Evolutionary conservation across 1,284 basidiomycete genomes (phyloP).

Genomic region (Ceratobasidium sp.): DNA sequence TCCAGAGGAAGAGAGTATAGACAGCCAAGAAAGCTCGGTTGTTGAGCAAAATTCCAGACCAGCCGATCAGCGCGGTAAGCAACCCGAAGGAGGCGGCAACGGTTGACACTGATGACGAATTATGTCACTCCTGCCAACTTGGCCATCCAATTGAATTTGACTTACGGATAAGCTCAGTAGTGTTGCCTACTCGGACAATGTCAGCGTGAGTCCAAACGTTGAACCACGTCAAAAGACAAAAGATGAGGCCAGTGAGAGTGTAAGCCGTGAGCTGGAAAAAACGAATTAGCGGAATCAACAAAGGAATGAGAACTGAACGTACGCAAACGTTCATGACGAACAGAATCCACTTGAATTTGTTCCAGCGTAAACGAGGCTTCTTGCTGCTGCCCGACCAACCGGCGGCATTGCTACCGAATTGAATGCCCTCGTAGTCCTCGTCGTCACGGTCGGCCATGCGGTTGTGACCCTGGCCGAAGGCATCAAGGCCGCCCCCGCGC

Average conservation of each 20-base stretch:
- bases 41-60: slow-evolving; percentile 76
- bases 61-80: slow-evolving; percentile 69
- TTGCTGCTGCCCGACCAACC: slow-evolving; percentile 55
- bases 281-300: slow-evolving; percentile 18
- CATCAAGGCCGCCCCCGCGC: slow-evolving; percentile 70
- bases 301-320: slow-evolving; percentile 50
- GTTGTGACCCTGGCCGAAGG: slow-evolving; percentile 64
- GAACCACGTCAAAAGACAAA: slow-evolving; percentile 72
- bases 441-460: slow-evolving; percentile 67
- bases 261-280: slow-evolving; percentile 61
- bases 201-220: slow-evolving; percentile 69
- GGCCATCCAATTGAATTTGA: slow-evolving; percentile 38
- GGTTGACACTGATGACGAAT: slow-evolving; percentile 62
- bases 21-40: slow-evolving; percentile 74
- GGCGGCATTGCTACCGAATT: slow-evolving; percentile 49
- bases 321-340: slow-evolving; percentile 66
- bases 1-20: slow-evolving; percentile 73
- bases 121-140: not conserved
- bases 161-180: slow-evolving; percentile 64
- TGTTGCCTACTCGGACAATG: slow-evolving; percentile 70
- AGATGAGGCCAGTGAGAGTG: slow-evolving; percentile 64
- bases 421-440: slow-evolving; percentile 66
- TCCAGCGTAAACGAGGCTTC: slow-evolving; percentile 67
- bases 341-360: slow-evolving; percentile 74
- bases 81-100: slow-evolving; percentile 63